Evolutionary conservation across 2,329 filamentous ascomycete species (phyloP).

Genomic region (Ramularia collo-cygni): DNA sequence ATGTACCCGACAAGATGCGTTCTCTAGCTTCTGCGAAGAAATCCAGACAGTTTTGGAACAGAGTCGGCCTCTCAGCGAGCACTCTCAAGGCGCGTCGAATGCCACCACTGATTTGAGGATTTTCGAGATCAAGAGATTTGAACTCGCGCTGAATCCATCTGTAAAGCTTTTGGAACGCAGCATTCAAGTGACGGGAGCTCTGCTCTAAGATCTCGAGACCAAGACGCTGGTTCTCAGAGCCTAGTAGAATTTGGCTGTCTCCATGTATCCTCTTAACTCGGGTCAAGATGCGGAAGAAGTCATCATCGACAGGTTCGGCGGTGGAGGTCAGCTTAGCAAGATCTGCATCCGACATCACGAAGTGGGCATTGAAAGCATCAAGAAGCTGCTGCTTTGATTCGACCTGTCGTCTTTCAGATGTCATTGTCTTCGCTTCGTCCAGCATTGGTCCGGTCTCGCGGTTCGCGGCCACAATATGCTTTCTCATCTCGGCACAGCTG

Average conservation of each 20-base stretch:
- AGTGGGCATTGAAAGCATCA: constrained; percentile 70
- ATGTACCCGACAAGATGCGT: constrained; percentile 77
- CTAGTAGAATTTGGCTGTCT: constrained; percentile 83
- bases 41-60: constrained; percentile 91
- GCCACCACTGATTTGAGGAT: constrained; percentile 79
- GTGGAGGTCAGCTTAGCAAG: constrained; percentile 66
- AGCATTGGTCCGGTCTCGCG: constrained; percentile 67
- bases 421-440: constrained; percentile 66
- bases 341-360: constrained; percentile 77
- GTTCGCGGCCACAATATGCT: constrained; percentile 67
- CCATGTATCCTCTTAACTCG: constrained; percentile 81
- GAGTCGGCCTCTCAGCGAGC: constrained; percentile 76
- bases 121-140: constrained; percentile 85
- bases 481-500: constrained; percentile 73
- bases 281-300: constrained; percentile 70
- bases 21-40: constrained; percentile 89
- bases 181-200: constrained; percentile 77
- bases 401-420: constrained; percentile 64
- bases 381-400: constrained; percentile 76
- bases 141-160: constrained; percentile 93
- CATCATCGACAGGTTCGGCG: constrained; percentile 74
- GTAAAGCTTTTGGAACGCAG: constrained; percentile 91
- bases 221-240: constrained; percentile 80
- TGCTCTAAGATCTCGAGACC: constrained; percentile 89
- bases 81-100: constrained; percentile 80